A percentile compares a stretch with the other conserved stretches of the same genome.
Conservation (phyloP, 2,329 filamentous ascomycete genomes). For the Pseudonectria buxi region DNA sequence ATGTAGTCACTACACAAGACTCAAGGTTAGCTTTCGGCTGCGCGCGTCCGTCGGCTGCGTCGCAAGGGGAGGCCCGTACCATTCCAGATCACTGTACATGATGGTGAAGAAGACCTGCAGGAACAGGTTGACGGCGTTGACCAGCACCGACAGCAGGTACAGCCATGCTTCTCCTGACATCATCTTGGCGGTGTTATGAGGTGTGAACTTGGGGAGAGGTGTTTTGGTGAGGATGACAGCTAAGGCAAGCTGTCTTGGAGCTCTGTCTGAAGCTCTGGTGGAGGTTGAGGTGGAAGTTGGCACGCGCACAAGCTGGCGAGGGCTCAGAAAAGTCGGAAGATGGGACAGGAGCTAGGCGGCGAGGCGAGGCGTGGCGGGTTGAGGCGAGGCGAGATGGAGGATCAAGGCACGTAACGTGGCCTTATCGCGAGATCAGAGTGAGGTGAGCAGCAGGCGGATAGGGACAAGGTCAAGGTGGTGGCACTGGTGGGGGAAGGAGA, state of each 20-base stretch:
- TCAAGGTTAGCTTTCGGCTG: slow-evolving; percentile 10
- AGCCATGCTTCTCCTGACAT: slow-evolving; percentile 99
- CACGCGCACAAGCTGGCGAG: slow-evolving; percentile 4
- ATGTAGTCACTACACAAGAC: slow-evolving; percentile 79
- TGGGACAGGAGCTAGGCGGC: too few species aligned
- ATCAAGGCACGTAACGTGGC: too few species aligned
- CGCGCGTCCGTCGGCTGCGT: slow-evolving; percentile 11
- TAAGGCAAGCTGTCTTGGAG: slow-evolving; percentile 19
- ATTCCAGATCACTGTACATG: slow-evolving; percentile 99
- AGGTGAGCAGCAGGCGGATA: too few species aligned
- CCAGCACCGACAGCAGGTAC: slow-evolving; percentile 93
- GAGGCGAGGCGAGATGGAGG: too few species aligned
- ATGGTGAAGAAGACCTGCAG: slow-evolving; percentile 99
- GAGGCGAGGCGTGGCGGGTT: too few species aligned
- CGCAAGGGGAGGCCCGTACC: slow-evolving; percentile 50
- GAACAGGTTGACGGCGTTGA: slow-evolving; percentile 99
- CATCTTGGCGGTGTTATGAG: slow-evolving; percentile 22
- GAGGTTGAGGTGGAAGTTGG: neutral
- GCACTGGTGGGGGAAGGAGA: slow-evolving; percentile 11
- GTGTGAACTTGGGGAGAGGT: slow-evolving; percentile 6
- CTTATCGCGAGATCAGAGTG: too few species aligned
- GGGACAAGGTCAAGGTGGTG: slow-evolving; percentile 4
- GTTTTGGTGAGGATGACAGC: slow-evolving; percentile 1
- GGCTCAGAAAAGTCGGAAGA: neutral
- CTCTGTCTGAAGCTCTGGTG: slow-evolving; percentile 20